phyloP scores from a whole-genome alignment of 1,139 yeast species.

The Scheffersomyces lignicola region DNA sequence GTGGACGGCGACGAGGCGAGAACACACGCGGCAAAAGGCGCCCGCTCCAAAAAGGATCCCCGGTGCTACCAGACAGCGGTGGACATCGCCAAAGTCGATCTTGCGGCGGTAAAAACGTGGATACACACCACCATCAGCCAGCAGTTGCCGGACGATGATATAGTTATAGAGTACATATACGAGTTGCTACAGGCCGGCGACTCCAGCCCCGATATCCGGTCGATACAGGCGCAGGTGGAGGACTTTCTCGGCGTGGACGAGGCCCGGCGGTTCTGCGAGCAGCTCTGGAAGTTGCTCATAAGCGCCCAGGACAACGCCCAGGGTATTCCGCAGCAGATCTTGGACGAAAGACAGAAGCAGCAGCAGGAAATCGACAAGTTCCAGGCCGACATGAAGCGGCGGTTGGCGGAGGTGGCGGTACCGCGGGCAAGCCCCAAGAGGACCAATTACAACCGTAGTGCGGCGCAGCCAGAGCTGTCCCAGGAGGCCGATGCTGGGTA shows the following conservation, averaged over 20 bases:
- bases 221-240: constrained; percentile 35
- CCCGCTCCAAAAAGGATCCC: constrained; percentile 20
- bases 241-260: constrained; percentile 42
- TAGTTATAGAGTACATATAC: constrained; percentile 40
- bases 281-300: constrained; percentile 40
- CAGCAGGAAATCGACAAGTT: neutral
- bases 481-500: too few species aligned
- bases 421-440: constrained; percentile 9
- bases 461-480: too few species aligned
- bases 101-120: constrained; percentile 36
- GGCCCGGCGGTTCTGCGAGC: constrained; percentile 32
- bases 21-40: constrained; percentile 10
- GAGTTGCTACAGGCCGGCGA: constrained; percentile 29
- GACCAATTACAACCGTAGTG: constrained; percentile 29
- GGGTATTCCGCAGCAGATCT: constrained; percentile 39
- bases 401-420: constrained; percentile 3
- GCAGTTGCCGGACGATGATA: constrained; percentile 48
- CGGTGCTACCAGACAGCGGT: constrained; percentile 27
- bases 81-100: constrained; percentile 34
- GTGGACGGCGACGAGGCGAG: constrained; percentile 17
- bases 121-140: constrained; percentile 26
- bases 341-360: constrained; percentile 12
- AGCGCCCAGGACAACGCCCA: constrained; percentile 40
- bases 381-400: constrained; percentile 1
- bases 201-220: constrained; percentile 30